phyloP scores from a whole-genome alignment of 148 eudicot species.

The Chenopodium suecicum region DNA sequence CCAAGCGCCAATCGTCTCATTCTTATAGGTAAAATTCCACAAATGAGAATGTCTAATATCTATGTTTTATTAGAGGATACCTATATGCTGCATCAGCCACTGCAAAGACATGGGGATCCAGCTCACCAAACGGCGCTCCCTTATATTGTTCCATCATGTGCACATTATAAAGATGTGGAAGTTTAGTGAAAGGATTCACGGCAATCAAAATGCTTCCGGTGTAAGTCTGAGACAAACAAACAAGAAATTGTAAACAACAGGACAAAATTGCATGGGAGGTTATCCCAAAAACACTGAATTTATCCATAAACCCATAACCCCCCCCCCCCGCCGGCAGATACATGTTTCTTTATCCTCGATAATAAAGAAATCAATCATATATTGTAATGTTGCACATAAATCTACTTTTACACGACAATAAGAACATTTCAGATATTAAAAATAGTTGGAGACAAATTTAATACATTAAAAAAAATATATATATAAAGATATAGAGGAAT shows the following conservation, averaged over 20 bases:
- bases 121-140: conserved; percentile 96
- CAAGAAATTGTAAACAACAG: conserved; percentile 13
- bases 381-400: not conserved
- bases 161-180: conserved; percentile 88
- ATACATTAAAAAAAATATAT: too few species aligned
- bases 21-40: conserved; percentile 8
- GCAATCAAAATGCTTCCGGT: conserved; percentile 98
- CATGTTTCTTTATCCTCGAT: too few species aligned
- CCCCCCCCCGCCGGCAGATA: too few species aligned
- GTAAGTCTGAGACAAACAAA: conserved; percentile 62
- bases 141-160: conserved; percentile 99
- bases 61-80: conserved; percentile 35
- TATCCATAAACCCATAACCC: not conserved
- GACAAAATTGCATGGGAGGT: not conserved
- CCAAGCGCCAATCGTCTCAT: conserved; percentile 20
- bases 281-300: not conserved
- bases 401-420: not conserved
- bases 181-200: conserved; percentile 94
- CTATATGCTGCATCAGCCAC: conserved; percentile 98
- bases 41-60: conserved; percentile 6
- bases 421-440: not conserved
- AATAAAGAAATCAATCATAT: too few species aligned
- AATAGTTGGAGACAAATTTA: too few species aligned
- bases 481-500: too few species aligned
- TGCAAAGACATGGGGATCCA: conserved; percentile 99